Evolutionary conservation across 441 rosid species (phyloP), one percentile per base, ranked within the genome.

Genomic region (Pelargonium citronellum): DNA sequence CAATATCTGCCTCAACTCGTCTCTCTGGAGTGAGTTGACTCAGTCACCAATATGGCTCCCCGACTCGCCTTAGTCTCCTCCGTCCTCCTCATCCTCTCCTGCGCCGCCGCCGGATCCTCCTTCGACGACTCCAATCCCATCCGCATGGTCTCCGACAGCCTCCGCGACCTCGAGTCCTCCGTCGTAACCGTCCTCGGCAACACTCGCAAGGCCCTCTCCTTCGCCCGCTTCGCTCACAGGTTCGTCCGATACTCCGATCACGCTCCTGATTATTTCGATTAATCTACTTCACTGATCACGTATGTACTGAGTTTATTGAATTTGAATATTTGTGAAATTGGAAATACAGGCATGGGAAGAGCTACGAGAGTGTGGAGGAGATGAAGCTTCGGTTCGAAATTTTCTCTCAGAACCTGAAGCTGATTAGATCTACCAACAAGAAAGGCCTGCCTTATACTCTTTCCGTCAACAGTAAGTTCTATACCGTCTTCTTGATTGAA

Each of bases 221-320:
- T 91, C 71, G 90, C 95, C 13, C 96, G 98, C 71, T 94, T 94
- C 73, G 86, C 89, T 77, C 78, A 79, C 86, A 86, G 85, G 97
- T 93, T 15, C 64, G 74, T 39, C n/a, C 0, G 12, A 5, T 43
- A n/a, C n/a, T n/a, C n/a, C n/a, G n/a, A n/a, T n/a, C 8, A 20
- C 15, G 2, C 20, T 17, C 19, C 13, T 7, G 37, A 65, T 63
- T 60, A 13, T 39, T 16, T 67, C 53, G 7, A n/a, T 51, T 4
- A 12, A 57, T 51, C 12, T 7, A 69, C 44, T 0, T 64, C 41
- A 6, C 6, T 3, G 1, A 6, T 62, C 13, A 22, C 8, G 24
- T 22, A 22, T 22, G 41, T 73, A 1, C 55, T 19, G 15, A 20
- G 20, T 30, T 30, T 16, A 44, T 3, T 0, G 11, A 8, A 20